phyloP scores from a whole-genome alignment of 495 filamentous ascomycete species.

The Aspergillus leporis region DNA sequence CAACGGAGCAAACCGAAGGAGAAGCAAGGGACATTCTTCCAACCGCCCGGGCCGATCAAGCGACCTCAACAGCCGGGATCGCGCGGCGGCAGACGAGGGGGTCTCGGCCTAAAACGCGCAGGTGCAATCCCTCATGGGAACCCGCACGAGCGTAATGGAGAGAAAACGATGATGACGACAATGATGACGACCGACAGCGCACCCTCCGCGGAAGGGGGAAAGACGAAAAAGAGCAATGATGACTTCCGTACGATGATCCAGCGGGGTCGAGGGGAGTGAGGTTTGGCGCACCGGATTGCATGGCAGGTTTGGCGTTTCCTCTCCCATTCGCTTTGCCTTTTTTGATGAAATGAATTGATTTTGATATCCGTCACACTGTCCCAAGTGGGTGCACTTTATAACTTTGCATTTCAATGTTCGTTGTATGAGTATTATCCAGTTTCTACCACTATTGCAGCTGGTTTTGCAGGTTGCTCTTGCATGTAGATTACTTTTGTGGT shows the following conservation, averaged over 20 bases:
- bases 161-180: constrained; percentile 33
- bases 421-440: constrained; percentile 1
- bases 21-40: constrained; percentile 40
- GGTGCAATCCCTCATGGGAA: constrained; percentile 7
- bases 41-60: constrained; percentile 55
- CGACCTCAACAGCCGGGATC: constrained; percentile 56
- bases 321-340: constrained; percentile 7
- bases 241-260: constrained; percentile 83
- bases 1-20: constrained; percentile 35
- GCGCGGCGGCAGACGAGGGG: constrained; percentile 50
- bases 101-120: constrained; percentile 58
- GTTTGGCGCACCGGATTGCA: constrained; percentile 31
- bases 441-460: not conserved
- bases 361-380: constrained; percentile 2
- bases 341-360: constrained; percentile 6
- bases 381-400: not conserved
- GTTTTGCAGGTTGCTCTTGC: not conserved
- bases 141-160: constrained; percentile 36
- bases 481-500: constrained; percentile 36
- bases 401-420: constrained; percentile 4
- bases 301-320: constrained; percentile 25
- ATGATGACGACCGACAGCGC: constrained; percentile 27
- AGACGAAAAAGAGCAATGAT: constrained; percentile 72
- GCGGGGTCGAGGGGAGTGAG: constrained; percentile 35
- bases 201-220: constrained; percentile 23